These are phyloP conservation scores for Fereydounia khargensis DNA, from an alignment of 1,284 basidiomycete species.

Conservation along the genomic window DNA sequence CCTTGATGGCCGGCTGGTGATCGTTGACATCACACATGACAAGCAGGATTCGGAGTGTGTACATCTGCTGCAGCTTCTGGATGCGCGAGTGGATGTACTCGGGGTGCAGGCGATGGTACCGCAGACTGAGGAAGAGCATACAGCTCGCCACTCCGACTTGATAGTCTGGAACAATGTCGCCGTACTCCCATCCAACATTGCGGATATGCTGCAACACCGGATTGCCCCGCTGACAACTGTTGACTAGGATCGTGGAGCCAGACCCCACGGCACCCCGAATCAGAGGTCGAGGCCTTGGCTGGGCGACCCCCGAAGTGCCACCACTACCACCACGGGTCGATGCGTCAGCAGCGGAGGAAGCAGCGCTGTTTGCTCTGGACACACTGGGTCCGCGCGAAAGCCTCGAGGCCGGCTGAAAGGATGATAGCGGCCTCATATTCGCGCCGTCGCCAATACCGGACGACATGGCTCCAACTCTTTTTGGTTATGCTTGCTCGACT, in stretches of 20 bases:
- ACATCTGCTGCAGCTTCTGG: conserved; percentile 76
- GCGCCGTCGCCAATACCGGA: neutral
- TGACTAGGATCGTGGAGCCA: conserved; percentile 47
- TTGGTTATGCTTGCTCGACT: too few relatives aligned
- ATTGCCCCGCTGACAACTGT: conserved; percentile 71
- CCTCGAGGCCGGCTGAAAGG: conserved; percentile 26
- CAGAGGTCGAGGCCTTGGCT: conserved; percentile 30
- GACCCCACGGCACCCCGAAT: conserved; percentile 38
- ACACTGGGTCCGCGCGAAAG: conserved; percentile 6
- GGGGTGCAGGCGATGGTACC: conserved; percentile 93
- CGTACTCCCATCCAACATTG: conserved; percentile 89
- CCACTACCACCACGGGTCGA: neutral
- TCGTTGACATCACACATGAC: conserved; percentile 89
- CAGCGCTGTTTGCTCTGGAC: neutral
- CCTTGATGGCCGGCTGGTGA: conserved; percentile 83
- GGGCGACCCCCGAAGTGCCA: neutral
- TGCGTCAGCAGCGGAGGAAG: neutral
- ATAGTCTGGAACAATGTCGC: conserved; percentile 81
- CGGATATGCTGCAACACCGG: conserved; percentile 79
- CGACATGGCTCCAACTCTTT: too few relatives aligned
- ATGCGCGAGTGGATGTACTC: conserved; percentile 93
- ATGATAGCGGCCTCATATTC: conserved; percentile 11
- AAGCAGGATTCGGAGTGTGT: conserved; percentile 81
- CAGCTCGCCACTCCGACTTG: conserved; percentile 48
- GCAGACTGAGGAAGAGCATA: conserved; percentile 66